Conservation (phyloP, 495 filamentous ascomycete species). For the Penicillium silybi region DNA sequence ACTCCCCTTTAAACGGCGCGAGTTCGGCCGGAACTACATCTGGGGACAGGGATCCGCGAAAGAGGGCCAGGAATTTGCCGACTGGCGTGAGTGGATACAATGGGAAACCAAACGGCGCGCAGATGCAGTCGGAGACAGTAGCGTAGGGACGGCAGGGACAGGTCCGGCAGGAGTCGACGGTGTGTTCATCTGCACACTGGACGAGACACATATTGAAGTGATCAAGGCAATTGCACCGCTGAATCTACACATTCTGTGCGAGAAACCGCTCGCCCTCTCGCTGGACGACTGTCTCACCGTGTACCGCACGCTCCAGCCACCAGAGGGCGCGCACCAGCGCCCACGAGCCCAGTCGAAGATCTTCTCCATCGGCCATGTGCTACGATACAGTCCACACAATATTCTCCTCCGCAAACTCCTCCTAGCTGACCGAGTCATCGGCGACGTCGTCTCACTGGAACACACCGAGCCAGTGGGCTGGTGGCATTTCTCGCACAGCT, state of each 20-base stretch:
- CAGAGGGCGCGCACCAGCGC: background rate
- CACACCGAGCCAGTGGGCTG: conserved; percentile 93
- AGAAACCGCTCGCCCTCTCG: conserved; percentile 85
- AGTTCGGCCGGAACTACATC: conserved; percentile 64
- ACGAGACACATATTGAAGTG: conserved; percentile 83
- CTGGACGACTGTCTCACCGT: conserved; percentile 72
- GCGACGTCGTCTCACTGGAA: conserved; percentile 81
- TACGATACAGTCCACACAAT: conserved; percentile 89
- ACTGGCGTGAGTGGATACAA: conserved; percentile 69
- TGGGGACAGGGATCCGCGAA: conserved; percentile 51
- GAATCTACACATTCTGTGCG: conserved; percentile 81
- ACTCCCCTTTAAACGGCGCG: conserved; percentile 65
- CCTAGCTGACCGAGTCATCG: conserved; percentile 63
- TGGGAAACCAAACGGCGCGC: conserved; percentile 55
- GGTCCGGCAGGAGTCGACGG: conserved; percentile 57
- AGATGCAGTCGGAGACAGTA: background rate
- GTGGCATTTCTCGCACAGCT: conserved; percentile 95
- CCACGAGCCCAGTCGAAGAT: conserved; percentile 19
- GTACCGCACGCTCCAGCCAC: conserved; percentile 51
- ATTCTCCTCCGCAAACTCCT: conserved; percentile 75
- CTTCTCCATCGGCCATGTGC: conserved; percentile 78
- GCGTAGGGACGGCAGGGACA: background rate
- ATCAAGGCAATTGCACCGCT: conserved; percentile 64
- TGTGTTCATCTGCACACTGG: conserved; percentile 81
- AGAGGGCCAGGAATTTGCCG: conserved; percentile 59